Base-by-base conservation (phyloP, 2,329 filamentous ascomycete genomes). In the Penicillium hesseltinei region DNA sequence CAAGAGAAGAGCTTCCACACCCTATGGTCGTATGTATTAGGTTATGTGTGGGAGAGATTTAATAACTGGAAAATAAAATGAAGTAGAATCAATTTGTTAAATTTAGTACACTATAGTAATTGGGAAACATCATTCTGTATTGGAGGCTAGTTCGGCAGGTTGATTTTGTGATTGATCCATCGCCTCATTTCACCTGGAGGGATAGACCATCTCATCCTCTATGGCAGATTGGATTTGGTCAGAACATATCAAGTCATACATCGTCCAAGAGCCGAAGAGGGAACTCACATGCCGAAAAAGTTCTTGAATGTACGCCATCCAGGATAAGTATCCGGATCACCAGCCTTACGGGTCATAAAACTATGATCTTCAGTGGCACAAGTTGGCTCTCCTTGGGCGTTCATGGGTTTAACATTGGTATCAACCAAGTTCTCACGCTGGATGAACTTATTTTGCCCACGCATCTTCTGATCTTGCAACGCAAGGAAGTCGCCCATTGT, bases 361-460 rank as follows among this genome's bases (percentile, higher is more conserved):
- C 62, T 69, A 45, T 70, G 69, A 50, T 74, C 71, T 51, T 74
- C 71, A n/a, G 49, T 62, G 6, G 62, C 60, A 46, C 66, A 68
- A n/a, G 64, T 63, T 3, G 62, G 62, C 23, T 68, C 58, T 4
- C 58, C 56, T 19, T 43, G 11, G 3, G 54, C 58, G 6, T 51
- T 60, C 21, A 25, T 58, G 4, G 57, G 42, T 5, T 19, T 44
- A 1, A 29, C 8, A 44, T 60, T 49, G 0, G 39, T 51, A 6
- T 51, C 45, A 10, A 35, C 58, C 19, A 56, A 15, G 44, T 60
- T 59, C 25, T 53, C 56, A 5, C 61, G 64, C 2, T 57, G 44
- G 43, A 57, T 23, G 29, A 59, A 69, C 13, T 70, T 64, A 2
- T 55, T 40, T 27, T 66, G 61, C 1, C 66, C 70, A 0, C 60